Conservation (phyloP, 306 rosid species). For the Cyclanthera cordifolia region DNA sequence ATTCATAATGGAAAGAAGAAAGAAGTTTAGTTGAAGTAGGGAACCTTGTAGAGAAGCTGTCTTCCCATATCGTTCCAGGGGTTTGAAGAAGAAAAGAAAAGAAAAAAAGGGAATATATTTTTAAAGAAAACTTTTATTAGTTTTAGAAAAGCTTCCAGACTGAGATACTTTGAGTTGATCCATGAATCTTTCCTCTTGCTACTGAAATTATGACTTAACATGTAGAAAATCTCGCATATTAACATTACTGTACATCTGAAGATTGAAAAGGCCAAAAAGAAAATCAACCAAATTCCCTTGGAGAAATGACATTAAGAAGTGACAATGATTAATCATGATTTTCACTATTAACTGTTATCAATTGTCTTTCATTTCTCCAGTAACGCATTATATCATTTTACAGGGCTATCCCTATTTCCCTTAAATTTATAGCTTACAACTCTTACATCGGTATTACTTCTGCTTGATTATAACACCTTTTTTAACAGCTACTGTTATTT, state of each 20-base stretch:
- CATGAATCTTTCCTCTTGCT: background rate
- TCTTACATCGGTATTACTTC: background rate
- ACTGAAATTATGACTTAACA: background rate
- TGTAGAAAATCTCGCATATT: background rate
- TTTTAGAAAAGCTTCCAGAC: background rate
- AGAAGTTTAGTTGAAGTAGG: background rate
- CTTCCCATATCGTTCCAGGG: background rate
- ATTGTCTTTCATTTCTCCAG: background rate
- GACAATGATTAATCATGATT: background rate
- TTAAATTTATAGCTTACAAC: background rate
- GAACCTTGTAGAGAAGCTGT: background rate
- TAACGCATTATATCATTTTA: background rate
- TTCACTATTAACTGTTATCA: background rate
- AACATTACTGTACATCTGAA: background rate
- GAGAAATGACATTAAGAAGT: background rate
- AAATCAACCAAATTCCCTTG: background rate
- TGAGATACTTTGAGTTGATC: background rate
- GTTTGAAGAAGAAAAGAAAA: background rate
- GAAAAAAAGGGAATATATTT: background rate
- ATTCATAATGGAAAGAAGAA: background rate
- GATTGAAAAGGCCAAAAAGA: background rate
- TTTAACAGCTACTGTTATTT: slow-evolving; percentile 70
- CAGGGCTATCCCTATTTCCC: background rate
- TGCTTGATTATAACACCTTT: background rate
- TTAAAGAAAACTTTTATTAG: background rate